A percentile compares a stretch with the other conserved stretches of the same genome.
These are phyloP conservation scores for Calonectria pauciramosa DNA, from an alignment of 2,329 filamentous ascomycete species.

Conservation along the genomic window DNA sequence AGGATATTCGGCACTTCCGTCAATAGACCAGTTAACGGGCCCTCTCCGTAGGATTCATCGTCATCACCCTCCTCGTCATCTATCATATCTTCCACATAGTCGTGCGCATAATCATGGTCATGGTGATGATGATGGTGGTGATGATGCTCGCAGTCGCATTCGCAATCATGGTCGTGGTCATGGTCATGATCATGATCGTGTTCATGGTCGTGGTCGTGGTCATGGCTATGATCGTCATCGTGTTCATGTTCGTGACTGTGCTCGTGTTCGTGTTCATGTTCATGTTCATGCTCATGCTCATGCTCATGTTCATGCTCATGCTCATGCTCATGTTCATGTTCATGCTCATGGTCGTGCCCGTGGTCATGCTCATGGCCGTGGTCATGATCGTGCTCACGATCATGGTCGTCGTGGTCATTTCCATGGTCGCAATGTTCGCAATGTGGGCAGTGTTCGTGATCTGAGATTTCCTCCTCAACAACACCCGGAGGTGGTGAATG, in stretches of 20 bases:
- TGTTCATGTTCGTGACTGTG: conserved; percentile 54
- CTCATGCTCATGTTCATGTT: conserved; percentile 45
- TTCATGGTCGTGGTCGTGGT: conserved; percentile 35
- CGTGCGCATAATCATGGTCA: conserved; percentile 55
- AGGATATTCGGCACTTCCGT: conserved; percentile 96
- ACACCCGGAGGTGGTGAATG: conserved; percentile 53
- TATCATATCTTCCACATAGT: conserved; percentile 68
- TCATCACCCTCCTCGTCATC: conserved; percentile 79
- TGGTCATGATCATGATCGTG: conserved; percentile 45
- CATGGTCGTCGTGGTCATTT: conserved; percentile 26
- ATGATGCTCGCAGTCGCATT: conserved; percentile 42
- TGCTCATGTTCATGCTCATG: conserved; percentile 43
- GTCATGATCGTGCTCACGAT: conserved; percentile 37
- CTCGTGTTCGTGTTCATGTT: conserved; percentile 53
- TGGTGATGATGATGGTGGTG: conserved; percentile 52
- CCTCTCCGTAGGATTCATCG: conserved; percentile 84
- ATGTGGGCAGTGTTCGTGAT: conserved; percentile 54
- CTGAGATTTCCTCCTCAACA: conserved; percentile 56
- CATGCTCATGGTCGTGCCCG: conserved; percentile 48
- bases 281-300: conserved; percentile 49
- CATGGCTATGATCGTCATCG: conserved; percentile 18
- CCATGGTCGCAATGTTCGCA: conserved; percentile 37
- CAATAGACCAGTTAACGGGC: conserved; percentile 84
- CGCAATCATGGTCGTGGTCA: conserved; percentile 43
- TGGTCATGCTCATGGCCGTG: conserved; percentile 47